Conservation (phyloP, 192 early-diverging fungal species). For the Rhizoclosmatium sp. region DNA sequence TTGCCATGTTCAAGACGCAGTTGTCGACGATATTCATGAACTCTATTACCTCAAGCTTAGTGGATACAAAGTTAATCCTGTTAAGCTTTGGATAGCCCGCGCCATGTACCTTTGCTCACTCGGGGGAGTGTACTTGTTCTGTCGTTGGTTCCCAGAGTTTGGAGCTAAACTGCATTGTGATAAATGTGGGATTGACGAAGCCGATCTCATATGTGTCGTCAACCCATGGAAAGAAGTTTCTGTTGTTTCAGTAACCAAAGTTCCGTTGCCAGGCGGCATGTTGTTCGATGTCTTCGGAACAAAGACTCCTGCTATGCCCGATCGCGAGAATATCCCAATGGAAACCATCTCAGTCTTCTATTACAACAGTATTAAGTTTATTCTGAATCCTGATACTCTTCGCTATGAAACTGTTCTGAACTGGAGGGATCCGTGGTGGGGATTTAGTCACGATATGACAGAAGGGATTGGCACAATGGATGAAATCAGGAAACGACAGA, state of each 20-base stretch:
- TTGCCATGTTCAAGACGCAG: background rate
- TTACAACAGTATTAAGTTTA: slow-evolving; percentile 63
- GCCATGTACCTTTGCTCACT: slow-evolving; percentile 69
- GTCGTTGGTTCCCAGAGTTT: slow-evolving; percentile 85
- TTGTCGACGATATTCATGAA: slow-evolving; percentile 24
- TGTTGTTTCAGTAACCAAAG: slow-evolving; percentile 11
- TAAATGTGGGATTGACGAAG: slow-evolving; percentile 70
- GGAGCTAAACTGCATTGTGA: slow-evolving; percentile 76
- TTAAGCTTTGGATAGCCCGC: slow-evolving; percentile 61
- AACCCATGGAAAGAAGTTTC: slow-evolving; percentile 56
- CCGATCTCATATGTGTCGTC: slow-evolving; percentile 71
- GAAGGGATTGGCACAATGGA: slow-evolving; percentile 32
- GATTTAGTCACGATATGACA: slow-evolving; percentile 34
- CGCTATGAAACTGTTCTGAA: slow-evolving; percentile 58
- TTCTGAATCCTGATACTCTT: slow-evolving; percentile 59
- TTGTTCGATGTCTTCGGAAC: slow-evolving; percentile 36
- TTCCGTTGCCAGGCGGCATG: slow-evolving; percentile 7
- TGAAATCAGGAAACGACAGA: slow-evolving; percentile 30
- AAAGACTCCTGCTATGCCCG: background rate
- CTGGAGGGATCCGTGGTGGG: slow-evolving; percentile 65
- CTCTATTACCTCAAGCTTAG: background rate
- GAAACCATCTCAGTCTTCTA: slow-evolving; percentile 47
- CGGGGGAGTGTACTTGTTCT: slow-evolving; percentile 78
- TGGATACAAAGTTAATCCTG: background rate
- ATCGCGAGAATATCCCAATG: slow-evolving; percentile 10